phyloP scores from a whole-genome alignment of 495 filamentous ascomycete genomes.

The Glonium stellatum region DNA sequence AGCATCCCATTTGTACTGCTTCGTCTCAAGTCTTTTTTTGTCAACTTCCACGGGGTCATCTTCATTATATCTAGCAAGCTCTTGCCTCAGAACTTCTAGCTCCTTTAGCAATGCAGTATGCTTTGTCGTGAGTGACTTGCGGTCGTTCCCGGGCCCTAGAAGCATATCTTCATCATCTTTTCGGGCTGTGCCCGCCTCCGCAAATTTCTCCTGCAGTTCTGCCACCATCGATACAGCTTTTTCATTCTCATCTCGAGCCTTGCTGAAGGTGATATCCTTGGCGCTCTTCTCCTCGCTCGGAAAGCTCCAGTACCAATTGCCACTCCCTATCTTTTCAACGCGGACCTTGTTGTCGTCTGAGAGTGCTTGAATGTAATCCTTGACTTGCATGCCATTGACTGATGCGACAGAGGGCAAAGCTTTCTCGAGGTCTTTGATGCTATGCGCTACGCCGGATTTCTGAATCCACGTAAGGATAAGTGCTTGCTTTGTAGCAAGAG shows the following conservation, averaged over 20 bases:
- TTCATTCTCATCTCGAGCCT: slow-evolving; percentile 49
- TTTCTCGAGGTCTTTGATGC: slow-evolving; percentile 71
- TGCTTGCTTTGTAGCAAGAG: slow-evolving; percentile 54
- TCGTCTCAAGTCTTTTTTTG: slow-evolving; percentile 45
- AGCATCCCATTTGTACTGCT: slow-evolving; percentile 42
- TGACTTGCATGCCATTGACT: slow-evolving; percentile 63
- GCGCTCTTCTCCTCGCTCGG: slow-evolving; percentile 53
- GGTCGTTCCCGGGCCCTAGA: slow-evolving; percentile 18
- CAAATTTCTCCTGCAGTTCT: slow-evolving; percentile 40
- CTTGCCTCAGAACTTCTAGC: slow-evolving; percentile 36
- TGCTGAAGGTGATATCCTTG: slow-evolving; percentile 43
- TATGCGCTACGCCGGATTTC: slow-evolving; percentile 56
- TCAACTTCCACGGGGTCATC: slow-evolving; percentile 47
- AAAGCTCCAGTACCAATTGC: slow-evolving; percentile 81
- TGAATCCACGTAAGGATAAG: slow-evolving; percentile 60
- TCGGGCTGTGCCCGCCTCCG: slow-evolving; percentile 40
- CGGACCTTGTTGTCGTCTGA: slow-evolving; percentile 58
- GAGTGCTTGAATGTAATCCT: slow-evolving; percentile 60
- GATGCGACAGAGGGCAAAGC: slow-evolving; percentile 56
- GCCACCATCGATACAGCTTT: slow-evolving; percentile 37
- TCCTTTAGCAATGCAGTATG: slow-evolving; percentile 35
- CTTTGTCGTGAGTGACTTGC: slow-evolving; percentile 32
- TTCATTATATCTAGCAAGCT: slow-evolving; percentile 45
- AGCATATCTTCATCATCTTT: slow-evolving; percentile 38
- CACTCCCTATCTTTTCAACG: slow-evolving; percentile 73